A percentile compares a stretch with the other conserved stretches of the same genome.
Evolutionary conservation across 2,329 filamentous ascomycete genomes (phyloP).

Genomic region (Aspergillus sp.): DNA sequence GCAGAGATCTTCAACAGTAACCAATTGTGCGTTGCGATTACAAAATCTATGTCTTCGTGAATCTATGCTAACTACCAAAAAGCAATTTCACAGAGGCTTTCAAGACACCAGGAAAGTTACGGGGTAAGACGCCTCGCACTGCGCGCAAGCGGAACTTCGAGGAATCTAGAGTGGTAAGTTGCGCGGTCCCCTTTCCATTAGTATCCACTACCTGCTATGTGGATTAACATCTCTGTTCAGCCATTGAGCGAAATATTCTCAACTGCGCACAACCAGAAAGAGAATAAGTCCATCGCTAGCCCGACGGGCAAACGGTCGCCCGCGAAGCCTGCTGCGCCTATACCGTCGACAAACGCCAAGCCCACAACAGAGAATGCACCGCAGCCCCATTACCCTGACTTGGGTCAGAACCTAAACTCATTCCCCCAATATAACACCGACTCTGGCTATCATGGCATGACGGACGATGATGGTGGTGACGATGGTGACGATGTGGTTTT

Average conservation of each 20-base stretch:
- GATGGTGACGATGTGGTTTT: slow-evolving; percentile 35
- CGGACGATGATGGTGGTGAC: slow-evolving; percentile 31
- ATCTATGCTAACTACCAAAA: slow-evolving; percentile 22
- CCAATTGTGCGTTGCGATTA: slow-evolving; percentile 61
- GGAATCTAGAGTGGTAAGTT: slow-evolving; percentile 40
- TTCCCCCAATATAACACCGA: slow-evolving; percentile 38
- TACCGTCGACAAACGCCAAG: slow-evolving; percentile 6
- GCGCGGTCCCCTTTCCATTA: neutral
- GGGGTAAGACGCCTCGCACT: slow-evolving; percentile 44
- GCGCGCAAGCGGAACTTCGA: slow-evolving; percentile 37
- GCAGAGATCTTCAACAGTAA: slow-evolving; percentile 81
- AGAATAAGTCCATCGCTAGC: slow-evolving; percentile 27
- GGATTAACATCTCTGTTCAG: slow-evolving; percentile 21
- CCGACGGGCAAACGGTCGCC: slow-evolving; percentile 31
- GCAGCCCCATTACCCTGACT: slow-evolving; percentile 23
- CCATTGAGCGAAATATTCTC: slow-evolving; percentile 45
- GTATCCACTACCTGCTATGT: neutral
- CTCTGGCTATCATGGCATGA: slow-evolving; percentile 44
- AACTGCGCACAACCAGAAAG: slow-evolving; percentile 30
- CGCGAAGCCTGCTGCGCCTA: slow-evolving; percentile 21
- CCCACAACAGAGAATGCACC: slow-evolving; percentile 13
- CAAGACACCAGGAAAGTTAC: slow-evolving; percentile 55
- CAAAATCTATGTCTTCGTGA: neutral
- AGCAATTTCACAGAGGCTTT: slow-evolving; percentile 94
- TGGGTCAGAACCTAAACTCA: slow-evolving; percentile 31